Conservation (phyloP, 1,139 yeast genomes). For the Debaryomyces fabryi region DNA sequence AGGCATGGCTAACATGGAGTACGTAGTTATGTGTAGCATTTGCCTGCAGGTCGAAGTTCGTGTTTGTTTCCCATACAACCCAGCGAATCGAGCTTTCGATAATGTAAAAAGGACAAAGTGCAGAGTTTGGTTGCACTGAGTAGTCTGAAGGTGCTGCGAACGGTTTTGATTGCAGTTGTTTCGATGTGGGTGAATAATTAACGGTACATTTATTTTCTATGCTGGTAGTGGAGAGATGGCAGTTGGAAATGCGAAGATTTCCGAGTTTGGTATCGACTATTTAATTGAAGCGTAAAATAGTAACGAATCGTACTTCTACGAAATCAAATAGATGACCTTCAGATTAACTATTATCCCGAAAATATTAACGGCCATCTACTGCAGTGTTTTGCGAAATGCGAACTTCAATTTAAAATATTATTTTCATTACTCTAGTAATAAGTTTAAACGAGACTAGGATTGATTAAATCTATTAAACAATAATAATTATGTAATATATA, state of each 20-base stretch:
- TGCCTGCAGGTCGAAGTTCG: not conserved
- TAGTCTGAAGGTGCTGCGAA: not conserved
- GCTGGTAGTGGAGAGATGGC: not conserved
- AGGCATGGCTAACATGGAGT: no score
- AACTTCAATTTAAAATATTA: not conserved
- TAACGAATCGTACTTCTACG: not conserved
- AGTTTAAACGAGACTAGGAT: not conserved
- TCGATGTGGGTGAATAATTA: not conserved
- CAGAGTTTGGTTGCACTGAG: not conserved
- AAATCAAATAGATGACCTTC: conserved; percentile 1
- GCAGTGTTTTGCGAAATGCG: not conserved
- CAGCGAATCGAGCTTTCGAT: not conserved
- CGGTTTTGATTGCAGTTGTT: not conserved
- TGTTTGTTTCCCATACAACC: not conserved
- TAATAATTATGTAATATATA: conserved; percentile 5
- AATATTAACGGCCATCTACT: not conserved
- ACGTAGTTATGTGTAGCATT: not conserved
- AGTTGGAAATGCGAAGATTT: not conserved
- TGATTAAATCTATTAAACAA: conserved; percentile 5
- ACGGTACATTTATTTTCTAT: not conserved
- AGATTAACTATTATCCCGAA: not conserved
- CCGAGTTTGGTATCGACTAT: not conserved
- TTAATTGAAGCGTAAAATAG: not conserved
- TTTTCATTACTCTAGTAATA: not conserved
- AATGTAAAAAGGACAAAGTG: no score